Evolutionary conservation across 352 stramenopile genomes (phyloP).

Genomic region (Phytophthora vignae): DNA sequence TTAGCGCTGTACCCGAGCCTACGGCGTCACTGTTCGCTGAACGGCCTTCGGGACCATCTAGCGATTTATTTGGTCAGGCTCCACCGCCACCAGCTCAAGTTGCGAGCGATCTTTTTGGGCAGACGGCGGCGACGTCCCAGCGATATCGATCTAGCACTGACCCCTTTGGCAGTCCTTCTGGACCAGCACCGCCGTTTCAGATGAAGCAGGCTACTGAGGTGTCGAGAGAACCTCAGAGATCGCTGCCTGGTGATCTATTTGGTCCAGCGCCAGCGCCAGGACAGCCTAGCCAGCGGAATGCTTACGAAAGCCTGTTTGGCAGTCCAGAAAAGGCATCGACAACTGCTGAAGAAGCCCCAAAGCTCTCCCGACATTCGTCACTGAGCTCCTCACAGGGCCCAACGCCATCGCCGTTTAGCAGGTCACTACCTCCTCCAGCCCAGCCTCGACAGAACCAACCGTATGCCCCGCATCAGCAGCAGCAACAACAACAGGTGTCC

Average conservation of each 20-base stretch:
- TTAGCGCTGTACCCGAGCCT: conserved; percentile 20
- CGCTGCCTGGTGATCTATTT: conserved; percentile 50
- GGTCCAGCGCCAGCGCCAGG: conserved; percentile 40
- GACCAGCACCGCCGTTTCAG: conserved; percentile 40
- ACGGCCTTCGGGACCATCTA: not conserved
- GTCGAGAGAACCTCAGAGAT: conserved; percentile 28
- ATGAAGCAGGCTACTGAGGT: conserved; percentile 27
- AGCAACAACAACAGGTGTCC: conserved; percentile 25
- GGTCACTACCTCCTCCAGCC: conserved; percentile 19
- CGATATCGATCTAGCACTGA: conserved; percentile 38
- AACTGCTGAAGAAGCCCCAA: conserved; percentile 10
- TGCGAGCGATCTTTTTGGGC: conserved; percentile 25
- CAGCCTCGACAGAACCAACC: conserved; percentile 32
- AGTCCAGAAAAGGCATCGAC: conserved; percentile 27
- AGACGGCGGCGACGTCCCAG: conserved; percentile 8
- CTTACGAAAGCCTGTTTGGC: conserved; percentile 60
- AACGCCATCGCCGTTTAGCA: conserved; percentile 26
- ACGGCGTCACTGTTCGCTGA: conserved; percentile 19
- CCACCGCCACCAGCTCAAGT: conserved; percentile 8
- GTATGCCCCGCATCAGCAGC: conserved; percentile 32
- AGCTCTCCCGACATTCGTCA: conserved; percentile 43
- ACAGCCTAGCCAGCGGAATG: conserved; percentile 39
- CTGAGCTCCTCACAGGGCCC: conserved; percentile 60
- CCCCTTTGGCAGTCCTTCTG: conserved; percentile 39
- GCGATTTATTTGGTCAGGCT: conserved; percentile 36